Conservation (phyloP, 108 stramenopile species). For the Cyclotella atomus region DNA sequence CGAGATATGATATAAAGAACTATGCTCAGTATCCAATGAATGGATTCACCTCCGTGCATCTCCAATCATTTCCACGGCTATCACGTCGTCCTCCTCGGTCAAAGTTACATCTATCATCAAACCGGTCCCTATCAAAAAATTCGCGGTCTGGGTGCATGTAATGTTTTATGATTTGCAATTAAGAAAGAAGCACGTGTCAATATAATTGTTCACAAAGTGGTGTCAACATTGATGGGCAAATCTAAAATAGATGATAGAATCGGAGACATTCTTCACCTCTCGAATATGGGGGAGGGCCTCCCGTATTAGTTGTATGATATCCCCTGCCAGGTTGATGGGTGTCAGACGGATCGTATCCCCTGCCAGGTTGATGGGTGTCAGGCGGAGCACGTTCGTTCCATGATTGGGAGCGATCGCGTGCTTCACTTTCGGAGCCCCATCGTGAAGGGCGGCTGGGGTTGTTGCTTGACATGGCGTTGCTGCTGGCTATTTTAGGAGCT, state of each 20-base stretch:
- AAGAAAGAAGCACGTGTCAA: slow-evolving; percentile 8
- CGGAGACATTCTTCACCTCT: slow-evolving; percentile 16
- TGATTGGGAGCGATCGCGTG: not conserved
- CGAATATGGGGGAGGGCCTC: slow-evolving; percentile 8
- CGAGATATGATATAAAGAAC: not conserved
- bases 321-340: no score
- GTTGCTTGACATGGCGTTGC: not conserved
- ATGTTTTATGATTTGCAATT: not conserved
- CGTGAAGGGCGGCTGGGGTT: not conserved
- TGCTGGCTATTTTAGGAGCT: no score
- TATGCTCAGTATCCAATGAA: slow-evolving; percentile 6
- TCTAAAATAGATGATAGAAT: not conserved
- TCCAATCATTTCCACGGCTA: slow-evolving; percentile 4
- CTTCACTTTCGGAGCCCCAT: not conserved
- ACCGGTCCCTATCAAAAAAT: not conserved
- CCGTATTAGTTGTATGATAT: no score
- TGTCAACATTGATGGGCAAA: not conserved
- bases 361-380: not conserved
- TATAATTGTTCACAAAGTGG: no score
- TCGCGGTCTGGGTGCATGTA: not conserved
- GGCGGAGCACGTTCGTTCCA: not conserved
- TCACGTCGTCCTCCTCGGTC: slow-evolving; percentile 10
- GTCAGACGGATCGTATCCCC: slow-evolving; percentile 14
- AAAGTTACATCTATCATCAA: not conserved
- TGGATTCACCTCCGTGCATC: slow-evolving; percentile 48